Conservation (phyloP, 2,329 filamentous ascomycete genomes). For the Graphium sp. region DNA sequence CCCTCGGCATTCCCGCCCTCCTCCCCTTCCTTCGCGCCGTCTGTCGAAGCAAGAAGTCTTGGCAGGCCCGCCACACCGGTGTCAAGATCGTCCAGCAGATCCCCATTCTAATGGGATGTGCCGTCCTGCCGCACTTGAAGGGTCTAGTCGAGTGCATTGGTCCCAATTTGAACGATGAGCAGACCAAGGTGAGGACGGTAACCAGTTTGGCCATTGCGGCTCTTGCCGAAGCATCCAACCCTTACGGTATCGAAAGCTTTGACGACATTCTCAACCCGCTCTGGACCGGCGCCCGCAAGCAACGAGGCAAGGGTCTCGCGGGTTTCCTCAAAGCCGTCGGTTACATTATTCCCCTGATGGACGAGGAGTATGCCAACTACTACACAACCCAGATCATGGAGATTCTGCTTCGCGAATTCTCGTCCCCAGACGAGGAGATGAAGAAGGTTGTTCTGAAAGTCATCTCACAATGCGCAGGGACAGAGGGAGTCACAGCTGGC, state of each 20-base stretch:
- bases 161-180: constrained; percentile 90
- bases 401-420: constrained; percentile 87
- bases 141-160: constrained; percentile 93
- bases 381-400: constrained; percentile 99
- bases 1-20: constrained; percentile 85
- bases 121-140: constrained; percentile 86
- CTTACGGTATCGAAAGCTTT: constrained; percentile 97
- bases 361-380: constrained; percentile 98
- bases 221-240: constrained; percentile 87
- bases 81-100: constrained; percentile 99
- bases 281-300: constrained; percentile 92
- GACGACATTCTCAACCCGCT: constrained; percentile 94
- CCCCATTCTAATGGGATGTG: constrained; percentile 95
- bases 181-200: constrained; percentile 93
- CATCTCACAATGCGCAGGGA: constrained; percentile 86
- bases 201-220: constrained; percentile 91
- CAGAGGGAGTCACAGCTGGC: constrained; percentile 82
- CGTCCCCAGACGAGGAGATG: constrained; percentile 97
- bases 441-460: constrained; percentile 99
- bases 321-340: constrained; percentile 95
- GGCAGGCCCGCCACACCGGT: constrained; percentile 93
- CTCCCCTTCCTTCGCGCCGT: constrained; percentile 91
- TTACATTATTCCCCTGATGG: constrained; percentile 97
- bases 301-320: constrained; percentile 87
- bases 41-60: constrained; percentile 96